Conservation (phyloP, 768 basidiomycete species). For the Tephrocybe sp. region DNA sequence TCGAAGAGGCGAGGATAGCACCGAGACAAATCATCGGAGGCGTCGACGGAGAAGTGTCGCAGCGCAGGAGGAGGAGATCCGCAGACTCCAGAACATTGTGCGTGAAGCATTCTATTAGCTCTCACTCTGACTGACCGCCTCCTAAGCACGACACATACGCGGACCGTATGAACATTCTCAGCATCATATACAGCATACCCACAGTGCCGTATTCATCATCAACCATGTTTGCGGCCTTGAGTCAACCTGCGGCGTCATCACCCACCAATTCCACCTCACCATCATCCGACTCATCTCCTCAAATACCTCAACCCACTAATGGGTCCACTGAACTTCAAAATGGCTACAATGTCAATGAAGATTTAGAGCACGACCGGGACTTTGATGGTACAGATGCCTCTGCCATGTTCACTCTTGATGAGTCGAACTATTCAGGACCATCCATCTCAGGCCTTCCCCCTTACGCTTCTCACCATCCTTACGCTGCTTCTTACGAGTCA, state of each 20-base stretch:
- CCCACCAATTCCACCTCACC: slow-evolving; percentile 48
- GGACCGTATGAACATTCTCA: slow-evolving; percentile 91
- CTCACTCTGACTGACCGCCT: slow-evolving; percentile 8
- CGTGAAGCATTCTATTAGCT: slow-evolving; percentile 31
- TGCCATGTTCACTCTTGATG: slow-evolving; percentile 45
- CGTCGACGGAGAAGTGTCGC: slow-evolving; percentile 74
- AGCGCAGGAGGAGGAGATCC: slow-evolving; percentile 91
- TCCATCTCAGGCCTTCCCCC: slow-evolving; percentile 31
- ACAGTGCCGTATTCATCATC: slow-evolving; percentile 67
- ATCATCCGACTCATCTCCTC: slow-evolving; percentile 47
- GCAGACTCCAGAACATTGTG: slow-evolving; percentile 84
- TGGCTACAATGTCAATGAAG: slow-evolving; percentile 22
- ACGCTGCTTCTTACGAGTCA: slow-evolving; percentile 49
- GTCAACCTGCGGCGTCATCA: slow-evolving; percentile 18
- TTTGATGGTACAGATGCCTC: slow-evolving; percentile 41
- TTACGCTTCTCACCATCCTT: slow-evolving; percentile 46
- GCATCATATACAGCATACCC: slow-evolving; percentile 86
- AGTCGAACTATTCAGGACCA: slow-evolving; percentile 30
- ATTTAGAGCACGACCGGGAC: slow-evolving; percentile 24
- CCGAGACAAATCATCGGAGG: slow-evolving; percentile 54
- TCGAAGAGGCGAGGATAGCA: slow-evolving; percentile 79
- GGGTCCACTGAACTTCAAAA: slow-evolving; percentile 38
- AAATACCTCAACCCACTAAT: slow-evolving; percentile 35
- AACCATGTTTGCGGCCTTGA: slow-evolving; percentile 40
- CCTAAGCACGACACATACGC: slow-evolving; percentile 91